A percentile compares a stretch with the other conserved stretches of the same genome.
Conservation (phyloP, 139 green algal genomes). For the Chlamydomonas sphaeroides region DNA sequence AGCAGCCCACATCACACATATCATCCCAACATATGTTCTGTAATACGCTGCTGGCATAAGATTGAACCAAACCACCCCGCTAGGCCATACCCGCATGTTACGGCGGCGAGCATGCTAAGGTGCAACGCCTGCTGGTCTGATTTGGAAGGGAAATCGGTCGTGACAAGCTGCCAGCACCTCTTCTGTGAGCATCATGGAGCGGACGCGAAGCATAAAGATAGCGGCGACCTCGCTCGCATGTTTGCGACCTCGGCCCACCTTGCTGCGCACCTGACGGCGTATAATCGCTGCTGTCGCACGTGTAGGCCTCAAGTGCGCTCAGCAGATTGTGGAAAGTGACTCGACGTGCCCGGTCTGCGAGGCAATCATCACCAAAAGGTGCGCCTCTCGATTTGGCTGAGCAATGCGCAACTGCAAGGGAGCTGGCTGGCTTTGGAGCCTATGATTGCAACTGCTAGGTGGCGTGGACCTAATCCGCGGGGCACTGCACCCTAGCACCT, state of each 20-base stretch:
- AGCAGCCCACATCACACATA: too few relatives aligned
- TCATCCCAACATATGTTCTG: too few relatives aligned
- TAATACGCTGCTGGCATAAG: too few relatives aligned
- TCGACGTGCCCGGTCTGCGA: constrained; percentile 68
- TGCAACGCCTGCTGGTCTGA: constrained; percentile 71
- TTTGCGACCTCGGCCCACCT: neutral
- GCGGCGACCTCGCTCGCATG: neutral
- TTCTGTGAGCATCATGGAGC: constrained; percentile 59
- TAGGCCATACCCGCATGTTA: too few relatives aligned
- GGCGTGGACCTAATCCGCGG: too few relatives aligned
- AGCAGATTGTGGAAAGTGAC: constrained; percentile 64
- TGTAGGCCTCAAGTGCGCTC: constrained; percentile 62
- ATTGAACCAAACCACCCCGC: too few relatives aligned
- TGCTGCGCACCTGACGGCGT: neutral
- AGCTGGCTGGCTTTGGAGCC: too few relatives aligned
- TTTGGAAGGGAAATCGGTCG: constrained; percentile 59
- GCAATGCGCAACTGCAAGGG: too few relatives aligned
- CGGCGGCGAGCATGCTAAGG: constrained; percentile 10
- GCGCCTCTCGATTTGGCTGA: too few relatives aligned
- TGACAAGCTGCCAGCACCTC: constrained; percentile 65
- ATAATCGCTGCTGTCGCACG: neutral
- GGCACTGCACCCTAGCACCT: too few relatives aligned
- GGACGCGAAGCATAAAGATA: too few relatives aligned
- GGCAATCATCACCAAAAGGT: constrained; percentile 61
- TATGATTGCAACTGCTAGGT: too few relatives aligned